Base-by-base conservation (phyloP, 176 grass and related monocot species). In the Triticum urartu region DNA sequence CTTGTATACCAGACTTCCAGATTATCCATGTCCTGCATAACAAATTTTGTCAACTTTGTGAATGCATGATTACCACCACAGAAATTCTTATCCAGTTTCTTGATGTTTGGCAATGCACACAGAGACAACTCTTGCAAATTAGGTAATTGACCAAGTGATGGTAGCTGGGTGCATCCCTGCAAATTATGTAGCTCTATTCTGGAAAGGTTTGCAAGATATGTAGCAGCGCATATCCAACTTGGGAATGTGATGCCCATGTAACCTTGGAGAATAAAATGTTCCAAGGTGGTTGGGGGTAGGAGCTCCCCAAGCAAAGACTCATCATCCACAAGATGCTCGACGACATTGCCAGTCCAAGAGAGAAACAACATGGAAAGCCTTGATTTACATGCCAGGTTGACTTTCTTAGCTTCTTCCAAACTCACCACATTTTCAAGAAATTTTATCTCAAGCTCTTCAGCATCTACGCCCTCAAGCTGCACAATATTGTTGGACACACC, bases 211-310 rank as follows among this genome's bases (percentile, higher is more conserved):
- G 21, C 34, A 18, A 63, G 34, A 79, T 79, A 79, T 63, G 77
- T 40, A 63, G 33, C 21, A 40, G 20, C 63, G 58, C 33, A 60
- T 7, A 79, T 63, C 34, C 34, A 62, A 35, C 21, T 62, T 63
- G 28, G 47, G 66, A 77, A 77, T 34, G 15, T 77, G 28, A 34
- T 58, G 12, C 74, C 74, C 74, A 77, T 77, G 74, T 77, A 77
- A 20, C 74, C 47, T 77, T 77, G 74, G 48, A 77, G 74, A 77
- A 69, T 77, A 33, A 77, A 58, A 28, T 77, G 74, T 48, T 77
- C 74, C 48, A 77, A 77, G 30, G 48, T 58, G 74, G 15, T 34
- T 77, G 15, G 48, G 24, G 42, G 74, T 58, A 77, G 26, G 74
- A 77, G 48, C 28, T 34, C 74, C 74, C 17, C 5, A 56, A 77